These are phyloP conservation scores for Lachancea nothofagi DNA, from an alignment of 805 yeast species.

Conservation along the genomic window DNA sequence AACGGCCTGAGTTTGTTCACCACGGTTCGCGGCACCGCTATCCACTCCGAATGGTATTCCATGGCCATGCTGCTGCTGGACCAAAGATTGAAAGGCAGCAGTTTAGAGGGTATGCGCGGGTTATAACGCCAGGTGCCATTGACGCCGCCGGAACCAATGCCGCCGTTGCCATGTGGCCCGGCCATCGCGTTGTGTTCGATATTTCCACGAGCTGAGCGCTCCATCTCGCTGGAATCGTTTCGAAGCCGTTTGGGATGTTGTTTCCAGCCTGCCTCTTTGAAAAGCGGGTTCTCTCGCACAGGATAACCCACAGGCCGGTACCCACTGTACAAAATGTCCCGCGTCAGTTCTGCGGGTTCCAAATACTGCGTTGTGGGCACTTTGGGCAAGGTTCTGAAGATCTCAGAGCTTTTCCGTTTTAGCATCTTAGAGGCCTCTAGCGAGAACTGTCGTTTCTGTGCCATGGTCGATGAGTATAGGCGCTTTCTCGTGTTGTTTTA, in stretches of 20 bases:
- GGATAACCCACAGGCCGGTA: slow-evolving; percentile 32
- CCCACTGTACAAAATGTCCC: slow-evolving; percentile 31
- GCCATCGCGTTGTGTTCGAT: slow-evolving; percentile 12
- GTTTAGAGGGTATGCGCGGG: slow-evolving; percentile 21
- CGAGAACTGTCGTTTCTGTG: slow-evolving; percentile 8
- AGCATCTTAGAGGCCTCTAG: slow-evolving; percentile 7
- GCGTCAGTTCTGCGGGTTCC: slow-evolving; percentile 23
- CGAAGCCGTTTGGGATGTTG: slow-evolving; percentile 6
- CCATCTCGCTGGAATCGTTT: slow-evolving; percentile 1
- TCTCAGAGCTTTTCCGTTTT: slow-evolving; percentile 12
- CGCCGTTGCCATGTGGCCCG: slow-evolving; percentile 29
- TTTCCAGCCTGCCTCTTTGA: slow-evolving; percentile 14
- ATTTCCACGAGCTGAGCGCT: not conserved
- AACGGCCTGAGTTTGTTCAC: slow-evolving; percentile 26
- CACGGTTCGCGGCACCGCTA: slow-evolving; percentile 23
- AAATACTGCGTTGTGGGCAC: slow-evolving; percentile 32
- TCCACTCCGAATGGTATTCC: slow-evolving; percentile 32
- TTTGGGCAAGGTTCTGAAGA: slow-evolving; percentile 26
- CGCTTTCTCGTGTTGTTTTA: not conserved
- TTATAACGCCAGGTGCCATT: slow-evolving; percentile 31
- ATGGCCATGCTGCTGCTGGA: slow-evolving; percentile 27
- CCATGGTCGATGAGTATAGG: not conserved
- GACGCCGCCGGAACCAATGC: slow-evolving; percentile 28
- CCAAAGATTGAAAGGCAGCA: slow-evolving; percentile 28
- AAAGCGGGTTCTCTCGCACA: slow-evolving; percentile 30